phyloP scores from a whole-genome alignment of 2,329 filamentous ascomycete genomes.

The Fusarium sp. region DNA sequence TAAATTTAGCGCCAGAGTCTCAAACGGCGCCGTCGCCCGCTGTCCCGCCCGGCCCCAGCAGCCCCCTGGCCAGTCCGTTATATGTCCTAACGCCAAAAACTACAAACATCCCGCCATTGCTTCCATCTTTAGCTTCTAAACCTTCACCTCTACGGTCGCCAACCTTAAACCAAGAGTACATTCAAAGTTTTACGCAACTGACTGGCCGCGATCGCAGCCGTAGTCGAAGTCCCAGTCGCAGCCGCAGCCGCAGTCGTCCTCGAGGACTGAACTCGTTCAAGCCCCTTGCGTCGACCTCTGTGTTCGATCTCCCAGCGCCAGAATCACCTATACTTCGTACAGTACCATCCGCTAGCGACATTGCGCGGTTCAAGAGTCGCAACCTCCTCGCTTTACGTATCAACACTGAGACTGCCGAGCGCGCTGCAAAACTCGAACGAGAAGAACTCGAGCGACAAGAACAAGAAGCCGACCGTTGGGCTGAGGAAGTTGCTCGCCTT shows the following conservation, averaged over 20 bases:
- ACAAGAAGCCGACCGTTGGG: constrained; percentile 49
- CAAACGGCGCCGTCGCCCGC: constrained; percentile 41
- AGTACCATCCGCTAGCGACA: constrained; percentile 38
- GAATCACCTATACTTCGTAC: constrained; percentile 33
- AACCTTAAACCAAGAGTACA: constrained; percentile 28
- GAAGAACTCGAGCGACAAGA: constrained; percentile 36
- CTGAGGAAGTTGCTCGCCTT: constrained; percentile 57
- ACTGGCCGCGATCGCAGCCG: constrained; percentile 30
- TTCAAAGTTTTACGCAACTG: constrained; percentile 20
- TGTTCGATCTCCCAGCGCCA: constrained; percentile 19
- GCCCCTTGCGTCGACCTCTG: constrained; percentile 10
- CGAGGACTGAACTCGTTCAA: constrained; percentile 20
- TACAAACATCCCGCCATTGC: constrained; percentile 43
- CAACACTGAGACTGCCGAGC: constrained; percentile 38
- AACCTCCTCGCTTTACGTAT: constrained; percentile 41
- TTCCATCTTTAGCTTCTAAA: constrained; percentile 32
- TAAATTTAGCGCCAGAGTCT: constrained; percentile 36
- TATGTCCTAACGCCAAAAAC: constrained; percentile 49
- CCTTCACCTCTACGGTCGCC: constrained; percentile 27
- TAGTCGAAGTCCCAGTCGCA: constrained; percentile 35
- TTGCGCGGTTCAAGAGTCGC: constrained; percentile 43
- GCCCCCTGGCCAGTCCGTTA: constrained; percentile 38
- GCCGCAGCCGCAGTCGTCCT: constrained; percentile 32
- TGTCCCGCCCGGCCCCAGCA: constrained; percentile 42
- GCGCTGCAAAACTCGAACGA: constrained; percentile 39